Evolutionary conservation across 2,329 filamentous ascomycete species (phyloP).

Genomic region (Epichloe glyceriae): DNA sequence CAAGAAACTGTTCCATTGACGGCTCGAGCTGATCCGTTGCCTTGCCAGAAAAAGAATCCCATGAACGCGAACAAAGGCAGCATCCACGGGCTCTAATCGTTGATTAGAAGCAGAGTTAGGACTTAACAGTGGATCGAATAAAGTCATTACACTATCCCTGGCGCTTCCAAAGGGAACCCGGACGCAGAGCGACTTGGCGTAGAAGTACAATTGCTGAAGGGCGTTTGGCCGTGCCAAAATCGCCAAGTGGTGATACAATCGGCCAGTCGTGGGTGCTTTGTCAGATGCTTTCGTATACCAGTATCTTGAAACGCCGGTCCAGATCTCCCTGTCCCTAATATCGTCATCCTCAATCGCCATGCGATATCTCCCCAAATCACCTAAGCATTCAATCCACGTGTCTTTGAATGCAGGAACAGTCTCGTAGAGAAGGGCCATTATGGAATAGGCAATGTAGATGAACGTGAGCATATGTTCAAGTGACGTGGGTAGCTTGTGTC

Average conservation of each 20-base stretch:
- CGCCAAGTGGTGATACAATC: conserved; percentile 80
- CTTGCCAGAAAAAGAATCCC: conserved; percentile 45
- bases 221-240: conserved; percentile 60
- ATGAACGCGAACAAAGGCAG: conserved; percentile 49
- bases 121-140: conserved; percentile 48
- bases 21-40: conserved; percentile 31
- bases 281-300: conserved; percentile 83
- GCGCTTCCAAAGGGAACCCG: conserved; percentile 54
- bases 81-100: conserved; percentile 32
- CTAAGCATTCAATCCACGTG: conserved; percentile 88
- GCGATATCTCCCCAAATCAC: conserved; percentile 67
- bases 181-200: conserved; percentile 57
- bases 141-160: conserved; percentile 54
- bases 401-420: conserved; percentile 72
- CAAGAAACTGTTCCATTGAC: conserved; percentile 36
- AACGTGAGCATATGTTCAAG: conserved; percentile 85
- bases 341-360: conserved; percentile 90
- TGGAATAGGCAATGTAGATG: conserved; percentile 78
- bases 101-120: conserved; percentile 15
- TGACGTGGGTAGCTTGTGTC: conserved; percentile 60
- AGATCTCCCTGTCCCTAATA: conserved; percentile 60
- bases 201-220: conserved; percentile 60
- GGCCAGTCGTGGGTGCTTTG: conserved; percentile 58
- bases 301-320: conserved; percentile 64
- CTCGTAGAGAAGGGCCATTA: conserved; percentile 79